These are phyloP conservation scores for Eucalyptus regnans DNA, from an alignment of 345 rosid genomes.

Conservation along the genomic window DNA sequence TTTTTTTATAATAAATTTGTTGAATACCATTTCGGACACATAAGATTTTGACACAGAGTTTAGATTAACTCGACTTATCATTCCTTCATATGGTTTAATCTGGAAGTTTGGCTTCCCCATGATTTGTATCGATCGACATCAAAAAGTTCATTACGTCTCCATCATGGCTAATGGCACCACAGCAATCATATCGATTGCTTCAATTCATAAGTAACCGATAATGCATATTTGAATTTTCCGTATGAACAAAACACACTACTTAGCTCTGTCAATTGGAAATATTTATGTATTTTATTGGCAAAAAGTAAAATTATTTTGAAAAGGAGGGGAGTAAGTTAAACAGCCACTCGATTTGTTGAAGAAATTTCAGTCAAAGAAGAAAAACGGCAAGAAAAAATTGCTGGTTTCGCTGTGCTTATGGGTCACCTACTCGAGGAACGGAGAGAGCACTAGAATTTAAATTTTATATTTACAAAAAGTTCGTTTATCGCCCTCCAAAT, in stretches of 20 bases:
- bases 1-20: neutral
- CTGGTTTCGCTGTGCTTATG: neutral
- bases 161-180: fast-evolving
- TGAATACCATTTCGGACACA: neutral
- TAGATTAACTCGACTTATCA: fast-evolving
- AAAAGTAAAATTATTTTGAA: neutral
- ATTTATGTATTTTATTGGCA: neutral
- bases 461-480: neutral
- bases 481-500: neutral
- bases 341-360: neutral
- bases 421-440: neutral
- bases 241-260: neutral
- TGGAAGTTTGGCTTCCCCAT: neutral
- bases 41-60: neutral
- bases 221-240: neutral
- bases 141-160: neutral
- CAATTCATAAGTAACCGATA: fast-evolving
- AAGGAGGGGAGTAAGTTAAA: neutral
- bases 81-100: neutral
- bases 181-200: neutral
- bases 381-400: neutral
- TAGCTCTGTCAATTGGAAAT: neutral
- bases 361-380: neutral
- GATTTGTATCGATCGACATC: neutral
- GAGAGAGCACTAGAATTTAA: neutral